Conservation (phyloP, 371 early-diverging fungal genomes). For the Mucor velutinosus region DNA sequence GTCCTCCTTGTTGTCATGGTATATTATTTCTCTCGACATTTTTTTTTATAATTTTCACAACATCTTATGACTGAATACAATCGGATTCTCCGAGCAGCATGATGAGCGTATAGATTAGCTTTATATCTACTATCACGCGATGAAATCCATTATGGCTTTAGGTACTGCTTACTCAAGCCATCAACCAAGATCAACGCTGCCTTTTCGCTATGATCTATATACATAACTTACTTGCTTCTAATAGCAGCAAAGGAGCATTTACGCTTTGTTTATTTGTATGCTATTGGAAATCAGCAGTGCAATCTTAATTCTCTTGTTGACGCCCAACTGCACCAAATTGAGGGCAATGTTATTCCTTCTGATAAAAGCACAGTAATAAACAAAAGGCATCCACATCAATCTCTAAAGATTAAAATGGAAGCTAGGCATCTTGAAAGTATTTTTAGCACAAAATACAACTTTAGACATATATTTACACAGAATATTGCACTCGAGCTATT, state of each 20-base stretch:
- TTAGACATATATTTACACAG: neutral
- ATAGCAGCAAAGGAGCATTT: neutral
- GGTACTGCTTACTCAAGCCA: neutral
- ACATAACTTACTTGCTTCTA: no score
- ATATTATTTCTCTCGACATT: neutral
- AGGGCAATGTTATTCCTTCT: neutral
- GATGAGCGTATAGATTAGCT: neutral
- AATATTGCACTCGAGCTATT: neutral
- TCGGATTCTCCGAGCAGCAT: neutral
- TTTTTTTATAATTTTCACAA: constrained; percentile 1
- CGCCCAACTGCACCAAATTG: neutral
- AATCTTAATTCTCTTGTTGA: neutral
- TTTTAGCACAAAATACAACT: neutral
- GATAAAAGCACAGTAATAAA: neutral
- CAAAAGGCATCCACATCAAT: neutral
- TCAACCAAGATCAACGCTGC: no score
- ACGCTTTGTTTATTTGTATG: neutral
- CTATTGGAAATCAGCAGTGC: neutral
- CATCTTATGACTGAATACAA: constrained; percentile 4
- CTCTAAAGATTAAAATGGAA: neutral
- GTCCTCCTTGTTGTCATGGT: neutral
- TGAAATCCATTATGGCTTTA: neutral
- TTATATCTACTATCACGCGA: neutral
- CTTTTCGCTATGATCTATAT: no score
- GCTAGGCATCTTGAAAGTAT: neutral